Percentiles rank a stretch among this genome's conserved stretches.
Conservation (phyloP, 495 filamentous ascomycete genomes). For the Massariosphaeria phaeospora region DNA sequence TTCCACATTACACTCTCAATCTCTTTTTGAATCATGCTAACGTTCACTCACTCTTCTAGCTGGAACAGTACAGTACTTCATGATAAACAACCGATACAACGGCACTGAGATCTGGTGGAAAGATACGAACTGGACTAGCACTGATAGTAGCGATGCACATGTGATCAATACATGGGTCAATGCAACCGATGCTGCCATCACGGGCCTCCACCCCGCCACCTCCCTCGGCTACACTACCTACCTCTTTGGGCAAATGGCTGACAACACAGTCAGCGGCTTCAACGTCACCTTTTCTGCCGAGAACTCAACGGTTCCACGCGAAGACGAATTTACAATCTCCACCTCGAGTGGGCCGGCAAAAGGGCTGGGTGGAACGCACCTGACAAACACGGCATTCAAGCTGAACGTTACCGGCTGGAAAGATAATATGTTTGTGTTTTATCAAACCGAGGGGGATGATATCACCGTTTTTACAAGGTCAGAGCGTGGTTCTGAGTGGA, state of each 20-base stretch:
- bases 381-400: slow-evolving; percentile 25
- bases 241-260: slow-evolving; percentile 31
- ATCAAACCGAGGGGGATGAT: slow-evolving; percentile 31
- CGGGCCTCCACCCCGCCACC: slow-evolving; percentile 22
- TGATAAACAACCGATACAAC: slow-evolving; percentile 29
- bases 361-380: slow-evolving; percentile 31
- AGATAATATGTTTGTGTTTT: slow-evolving; percentile 30
- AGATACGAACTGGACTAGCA: slow-evolving; percentile 31
- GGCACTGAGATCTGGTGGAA: slow-evolving; percentile 32
- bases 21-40: no score
- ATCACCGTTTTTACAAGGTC: slow-evolving; percentile 28
- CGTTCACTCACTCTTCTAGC: no score
- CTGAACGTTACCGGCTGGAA: background rate
- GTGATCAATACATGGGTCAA: slow-evolving; percentile 31
- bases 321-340: slow-evolving; percentile 21
- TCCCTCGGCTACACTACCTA: slow-evolving; percentile 34
- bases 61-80: slow-evolving; percentile 28
- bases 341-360: slow-evolving; percentile 8
- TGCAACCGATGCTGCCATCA: slow-evolving; percentile 10
- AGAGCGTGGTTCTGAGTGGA: slow-evolving; percentile 28
- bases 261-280: slow-evolving; percentile 23
- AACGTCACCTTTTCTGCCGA: slow-evolving; percentile 32
- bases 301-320: slow-evolving; percentile 25
- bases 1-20: no score
- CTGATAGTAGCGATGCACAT: slow-evolving; percentile 1